These are phyloP conservation scores for Hortaea sp. DNA, from an alignment of 2,329 filamentous ascomycete species.

Conservation along the genomic window DNA sequence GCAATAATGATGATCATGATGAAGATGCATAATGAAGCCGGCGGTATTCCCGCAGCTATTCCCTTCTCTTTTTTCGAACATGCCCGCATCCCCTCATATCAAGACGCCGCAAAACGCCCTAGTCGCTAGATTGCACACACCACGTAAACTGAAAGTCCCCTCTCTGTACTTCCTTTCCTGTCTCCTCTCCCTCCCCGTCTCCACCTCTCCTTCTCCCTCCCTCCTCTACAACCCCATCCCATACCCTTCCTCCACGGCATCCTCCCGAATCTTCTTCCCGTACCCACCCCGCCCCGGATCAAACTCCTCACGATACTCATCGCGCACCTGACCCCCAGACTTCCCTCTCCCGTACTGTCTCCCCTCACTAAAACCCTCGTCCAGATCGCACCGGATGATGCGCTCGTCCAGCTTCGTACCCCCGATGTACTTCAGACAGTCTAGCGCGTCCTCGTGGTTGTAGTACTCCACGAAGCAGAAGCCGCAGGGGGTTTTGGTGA, in stretches of 20 bases:
- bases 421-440: constrained; percentile 97
- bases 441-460: constrained; percentile 89
- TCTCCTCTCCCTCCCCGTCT: no score
- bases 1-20: no score
- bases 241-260: constrained; percentile 27
- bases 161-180: no score
- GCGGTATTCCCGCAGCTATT: no score
- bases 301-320: constrained; percentile 95
- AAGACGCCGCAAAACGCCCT: no score
- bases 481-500: constrained; percentile 94
- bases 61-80: no score
- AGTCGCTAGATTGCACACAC: no score
- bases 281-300: constrained; percentile 89
- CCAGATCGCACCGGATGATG: constrained; percentile 88
- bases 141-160: no score
- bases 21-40: no score
- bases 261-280: constrained; percentile 64
- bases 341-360: constrained; percentile 91
- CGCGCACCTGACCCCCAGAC: constrained; percentile 90
- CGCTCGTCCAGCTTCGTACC: constrained; percentile 97
- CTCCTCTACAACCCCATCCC: constrained; percentile 1
- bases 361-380: constrained; percentile 92
- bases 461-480: constrained; percentile 99
- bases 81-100: no score
- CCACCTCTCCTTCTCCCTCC: neutral